phyloP scores from a whole-genome alignment of 805 yeast genomes.

The Schizosaccharomyces lindneri region DNA sequence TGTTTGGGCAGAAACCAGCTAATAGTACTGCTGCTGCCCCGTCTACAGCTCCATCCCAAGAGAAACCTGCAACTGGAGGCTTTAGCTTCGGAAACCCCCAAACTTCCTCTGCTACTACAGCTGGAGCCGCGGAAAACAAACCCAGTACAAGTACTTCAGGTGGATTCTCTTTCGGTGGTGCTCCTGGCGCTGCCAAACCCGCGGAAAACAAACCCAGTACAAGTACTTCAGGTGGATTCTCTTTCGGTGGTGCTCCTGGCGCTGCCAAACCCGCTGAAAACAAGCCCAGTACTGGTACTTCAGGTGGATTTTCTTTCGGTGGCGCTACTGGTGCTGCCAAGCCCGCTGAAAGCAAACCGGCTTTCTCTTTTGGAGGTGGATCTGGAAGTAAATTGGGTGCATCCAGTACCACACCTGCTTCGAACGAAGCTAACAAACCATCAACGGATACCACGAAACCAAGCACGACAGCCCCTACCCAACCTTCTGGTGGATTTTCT shows the following conservation, averaged over 20 bases:
- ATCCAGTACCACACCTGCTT: background rate
- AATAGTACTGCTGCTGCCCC: background rate
- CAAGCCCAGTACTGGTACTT: background rate
- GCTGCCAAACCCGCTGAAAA: background rate
- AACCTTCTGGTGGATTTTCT: background rate
- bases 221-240: background rate
- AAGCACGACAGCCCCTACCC: background rate
- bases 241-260: background rate
- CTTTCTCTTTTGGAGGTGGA: background rate
- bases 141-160: background rate
- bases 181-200: background rate
- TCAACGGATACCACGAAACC: background rate
- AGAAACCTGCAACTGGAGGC: background rate
- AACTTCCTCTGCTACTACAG: background rate
- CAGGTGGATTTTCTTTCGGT: constrained; percentile 1
- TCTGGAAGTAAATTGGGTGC: too few relatives aligned
- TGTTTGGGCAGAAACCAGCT: background rate
- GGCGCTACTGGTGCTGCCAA: background rate
- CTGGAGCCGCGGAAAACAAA: background rate
- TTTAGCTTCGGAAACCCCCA: background rate
- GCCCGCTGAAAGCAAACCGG: background rate
- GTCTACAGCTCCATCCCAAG: background rate
- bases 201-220: background rate
- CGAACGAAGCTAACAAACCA: background rate
- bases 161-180: background rate